These are phyloP conservation scores for Actinomortierella ambigua DNA, from an alignment of 371 early-diverging fungal genomes.

Conservation along the genomic window DNA sequence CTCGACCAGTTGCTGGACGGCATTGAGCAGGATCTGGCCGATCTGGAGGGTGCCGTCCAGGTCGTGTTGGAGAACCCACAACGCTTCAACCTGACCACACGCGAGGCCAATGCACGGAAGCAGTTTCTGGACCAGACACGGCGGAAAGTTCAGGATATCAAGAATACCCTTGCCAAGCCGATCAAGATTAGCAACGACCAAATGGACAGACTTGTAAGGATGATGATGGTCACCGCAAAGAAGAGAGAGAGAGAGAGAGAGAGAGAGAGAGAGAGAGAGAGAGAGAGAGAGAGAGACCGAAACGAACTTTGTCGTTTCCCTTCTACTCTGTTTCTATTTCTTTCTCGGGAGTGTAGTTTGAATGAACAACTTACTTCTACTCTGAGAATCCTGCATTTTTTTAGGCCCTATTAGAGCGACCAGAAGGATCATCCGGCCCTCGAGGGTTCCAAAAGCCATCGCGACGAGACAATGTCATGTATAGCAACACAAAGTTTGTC, in stretches of 20 bases:
- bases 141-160: conserved; percentile 49
- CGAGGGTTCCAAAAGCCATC: conserved; percentile 36
- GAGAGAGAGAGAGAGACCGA: conserved; percentile 4
- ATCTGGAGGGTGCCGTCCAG: conserved; percentile 61
- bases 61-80: conserved; percentile 55
- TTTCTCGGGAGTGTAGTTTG: background rate
- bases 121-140: conserved; percentile 55
- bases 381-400: background rate
- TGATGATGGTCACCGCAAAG: conserved; percentile 48
- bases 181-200: conserved; percentile 37
- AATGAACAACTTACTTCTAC: background rate
- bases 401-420: conserved; percentile 31
- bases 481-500: conserved; percentile 45
- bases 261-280: too few relatives aligned
- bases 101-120: conserved; percentile 53
- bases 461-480: conserved; percentile 44
- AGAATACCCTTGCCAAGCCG: background rate
- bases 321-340: conserved; percentile 1
- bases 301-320: conserved; percentile 6
- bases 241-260: conserved; percentile 16
- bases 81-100: conserved; percentile 54
- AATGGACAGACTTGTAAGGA: conserved; percentile 20
- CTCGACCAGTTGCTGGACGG: conserved; percentile 51
- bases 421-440: conserved; percentile 24
- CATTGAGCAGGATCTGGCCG: conserved; percentile 63